Evolutionary conservation across 495 filamentous ascomycete species (phyloP), one percentile per base, ranked within the genome.

Genomic region (Lasiosphaeria hispida): DNA sequence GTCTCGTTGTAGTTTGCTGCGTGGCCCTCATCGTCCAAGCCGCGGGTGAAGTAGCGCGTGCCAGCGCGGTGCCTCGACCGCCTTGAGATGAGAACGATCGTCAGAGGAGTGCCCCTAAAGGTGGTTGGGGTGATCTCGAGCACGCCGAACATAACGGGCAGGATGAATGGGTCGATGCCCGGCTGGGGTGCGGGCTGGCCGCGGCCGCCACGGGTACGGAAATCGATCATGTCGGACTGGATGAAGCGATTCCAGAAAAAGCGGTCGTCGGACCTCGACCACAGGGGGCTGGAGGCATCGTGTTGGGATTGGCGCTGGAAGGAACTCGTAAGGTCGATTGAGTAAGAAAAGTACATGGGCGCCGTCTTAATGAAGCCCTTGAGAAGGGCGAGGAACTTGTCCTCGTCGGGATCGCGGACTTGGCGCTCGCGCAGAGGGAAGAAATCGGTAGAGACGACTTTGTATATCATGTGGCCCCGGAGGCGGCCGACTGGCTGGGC

Each of bases 211-310:
- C 66, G 65, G 36, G 71, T 78, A 43, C 90, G 85, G 66, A 96
- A 89, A 71, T 96, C 83, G 59, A 98, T 97, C 45, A 98, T 73
- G 61, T 97, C 93, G 3, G 87, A 86, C 70, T 92, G 89, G 47
- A 97, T 77, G 66, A 96, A 95, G 51, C 86, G 85, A 70, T 98
- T 98, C 93, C 93, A 98, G 79, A 96, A 98, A 77, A 98, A 97
- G 51, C 94, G 87, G 64, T 98, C 92, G 73, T 98, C 94, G 52
- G 95, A 89, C 57, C 91, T 77, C 73, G 88, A 85, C 94, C 94
- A 98, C 53, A 97, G 77, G 10, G 94, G 92, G 50, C 79, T 75
- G 35, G 79, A 78, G 17, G 74, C 63, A 61, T 96, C 83, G 18
- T 80, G 75, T 54, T 90, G 83, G 1, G 90, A 82, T 72, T 97